phyloP scores from a whole-genome alignment of 2,329 filamentous ascomycete species.

The Hypoxylon sp. region DNA sequence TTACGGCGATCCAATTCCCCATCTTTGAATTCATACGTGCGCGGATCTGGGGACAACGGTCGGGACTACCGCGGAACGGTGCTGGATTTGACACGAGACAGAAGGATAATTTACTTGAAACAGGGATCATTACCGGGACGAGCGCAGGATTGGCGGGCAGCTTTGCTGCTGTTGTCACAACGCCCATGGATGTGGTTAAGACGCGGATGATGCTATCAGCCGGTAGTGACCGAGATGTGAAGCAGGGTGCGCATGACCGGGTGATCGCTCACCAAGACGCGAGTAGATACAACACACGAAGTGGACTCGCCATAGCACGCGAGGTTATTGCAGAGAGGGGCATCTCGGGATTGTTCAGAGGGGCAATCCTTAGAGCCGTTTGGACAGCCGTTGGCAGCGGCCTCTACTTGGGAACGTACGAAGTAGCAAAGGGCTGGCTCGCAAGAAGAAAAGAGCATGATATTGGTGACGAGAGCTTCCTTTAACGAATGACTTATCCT shows the following conservation, averaged over 20 bases:
- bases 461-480: constrained; percentile 52
- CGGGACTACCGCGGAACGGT: constrained; percentile 22
- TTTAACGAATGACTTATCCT: constrained; percentile 21
- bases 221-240: constrained; percentile 52
- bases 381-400: constrained; percentile 90
- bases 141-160: constrained; percentile 81
- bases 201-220: constrained; percentile 87
- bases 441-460: constrained; percentile 59
- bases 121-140: constrained; percentile 76
- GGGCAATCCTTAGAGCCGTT: constrained; percentile 76
- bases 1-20: constrained; percentile 90
- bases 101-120: constrained; percentile 67
- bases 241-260: constrained; percentile 48
- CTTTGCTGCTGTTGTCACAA: constrained; percentile 83
- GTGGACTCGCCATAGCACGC: constrained; percentile 70
- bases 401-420: constrained; percentile 88
- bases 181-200: constrained; percentile 90
- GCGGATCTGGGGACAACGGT: constrained; percentile 63
- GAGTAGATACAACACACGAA: constrained; percentile 40
- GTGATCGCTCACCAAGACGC: constrained; percentile 39
- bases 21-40: constrained; percentile 82
- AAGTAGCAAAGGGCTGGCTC: constrained; percentile 78
- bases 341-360: constrained; percentile 79
- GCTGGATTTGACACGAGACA: constrained; percentile 48
- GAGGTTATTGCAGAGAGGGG: constrained; percentile 77